phyloP scores from a whole-genome alignment of 73 alveolate genomes.

The Paramecium octaurelia region DNA sequence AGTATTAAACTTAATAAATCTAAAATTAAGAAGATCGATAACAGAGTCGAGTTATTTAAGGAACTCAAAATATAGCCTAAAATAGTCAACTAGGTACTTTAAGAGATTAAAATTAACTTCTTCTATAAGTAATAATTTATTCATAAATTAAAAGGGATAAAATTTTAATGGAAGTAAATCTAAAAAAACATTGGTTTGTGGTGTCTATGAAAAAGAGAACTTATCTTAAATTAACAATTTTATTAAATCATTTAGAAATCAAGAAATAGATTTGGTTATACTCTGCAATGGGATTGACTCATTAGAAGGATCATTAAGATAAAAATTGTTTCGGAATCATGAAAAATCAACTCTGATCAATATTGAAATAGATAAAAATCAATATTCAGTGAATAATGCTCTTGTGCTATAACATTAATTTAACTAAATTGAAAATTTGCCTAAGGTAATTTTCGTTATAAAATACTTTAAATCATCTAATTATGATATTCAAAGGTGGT shows the following conservation, averaged over 20 bases:
- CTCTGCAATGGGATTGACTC: neutral
- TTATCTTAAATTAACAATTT: neutral
- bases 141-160: neutral
- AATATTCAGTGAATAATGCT: neutral
- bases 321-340: neutral
- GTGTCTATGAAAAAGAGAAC: neutral
- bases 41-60: neutral
- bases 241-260: neutral
- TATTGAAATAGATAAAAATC: neutral
- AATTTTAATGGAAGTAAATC: neutral
- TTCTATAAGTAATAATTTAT: neutral
- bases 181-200: neutral
- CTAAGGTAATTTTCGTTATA: neutral
- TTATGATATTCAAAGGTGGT: neutral
- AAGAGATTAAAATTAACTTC: neutral
- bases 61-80: neutral
- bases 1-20: neutral
- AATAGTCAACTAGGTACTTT: neutral
- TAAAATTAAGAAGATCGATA: neutral
- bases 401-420: neutral
- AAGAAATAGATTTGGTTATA: neutral
- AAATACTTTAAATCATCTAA: neutral
- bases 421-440: neutral
- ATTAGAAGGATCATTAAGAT: neutral
- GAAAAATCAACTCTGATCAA: neutral